Conservation (phyloP, 202 grass and related monocot species). For the Schoenoplectus tabernaemontani region DNA sequence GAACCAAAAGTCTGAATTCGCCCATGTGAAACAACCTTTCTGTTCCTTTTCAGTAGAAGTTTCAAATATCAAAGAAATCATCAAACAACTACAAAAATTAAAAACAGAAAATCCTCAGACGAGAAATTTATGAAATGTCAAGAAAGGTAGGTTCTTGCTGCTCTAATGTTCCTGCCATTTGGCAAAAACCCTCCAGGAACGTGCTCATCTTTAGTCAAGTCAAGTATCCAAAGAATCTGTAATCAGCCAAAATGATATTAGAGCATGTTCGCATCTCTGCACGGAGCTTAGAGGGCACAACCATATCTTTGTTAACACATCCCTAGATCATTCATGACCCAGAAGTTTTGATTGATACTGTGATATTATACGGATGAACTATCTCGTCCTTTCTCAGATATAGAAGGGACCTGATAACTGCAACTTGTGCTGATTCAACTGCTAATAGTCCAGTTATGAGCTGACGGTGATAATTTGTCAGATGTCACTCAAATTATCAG, state of each 20-base stretch:
- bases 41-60: background rate
- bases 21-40: too few species aligned
- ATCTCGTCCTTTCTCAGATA: background rate
- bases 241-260: background rate
- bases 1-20: too few species aligned
- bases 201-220: background rate
- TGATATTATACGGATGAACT: background rate
- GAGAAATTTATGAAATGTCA: background rate
- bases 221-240: background rate
- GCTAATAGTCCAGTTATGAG: background rate
- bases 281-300: background rate
- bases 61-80: background rate
- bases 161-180: background rate
- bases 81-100: background rate
- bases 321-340: background rate
- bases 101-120: background rate
- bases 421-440: background rate
- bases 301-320: background rate
- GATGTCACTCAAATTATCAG: background rate
- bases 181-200: background rate
- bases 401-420: background rate
- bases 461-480: background rate
- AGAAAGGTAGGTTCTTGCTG: background rate
- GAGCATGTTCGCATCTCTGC: background rate
- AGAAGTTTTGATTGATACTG: background rate